phyloP scores from a whole-genome alignment of 139 green algal genomes.

The Axilococcus clingmanii region DNA sequence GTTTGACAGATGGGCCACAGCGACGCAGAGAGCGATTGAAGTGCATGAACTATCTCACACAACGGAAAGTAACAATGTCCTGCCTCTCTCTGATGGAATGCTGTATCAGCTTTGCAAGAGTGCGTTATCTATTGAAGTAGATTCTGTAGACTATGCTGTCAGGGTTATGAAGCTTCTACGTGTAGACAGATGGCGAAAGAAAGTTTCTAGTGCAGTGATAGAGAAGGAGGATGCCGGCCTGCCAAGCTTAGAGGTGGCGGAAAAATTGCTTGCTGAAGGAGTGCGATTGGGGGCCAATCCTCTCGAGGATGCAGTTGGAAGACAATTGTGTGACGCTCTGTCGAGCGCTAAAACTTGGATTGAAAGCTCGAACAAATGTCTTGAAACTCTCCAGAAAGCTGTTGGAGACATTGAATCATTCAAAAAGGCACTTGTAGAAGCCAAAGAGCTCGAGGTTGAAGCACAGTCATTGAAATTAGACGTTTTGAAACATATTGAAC shows the following conservation, averaged over 20 bases:
- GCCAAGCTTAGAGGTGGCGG: constrained; percentile 10
- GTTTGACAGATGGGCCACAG: constrained; percentile 36
- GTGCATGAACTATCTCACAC: constrained; percentile 17
- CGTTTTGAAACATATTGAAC: constrained; percentile 16
- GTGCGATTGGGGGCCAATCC: constrained; percentile 11
- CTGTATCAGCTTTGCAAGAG: constrained; percentile 30
- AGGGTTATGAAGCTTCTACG: constrained; percentile 26
- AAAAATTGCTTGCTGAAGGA: constrained; percentile 29
- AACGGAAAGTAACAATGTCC: not conserved
- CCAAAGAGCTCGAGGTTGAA: constrained; percentile 13
- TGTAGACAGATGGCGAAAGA: constrained; percentile 30
- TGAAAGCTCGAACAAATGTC: constrained; percentile 4
- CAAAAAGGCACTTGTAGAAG: not conserved
- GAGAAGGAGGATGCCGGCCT: not conserved
- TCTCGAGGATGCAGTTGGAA: constrained; percentile 10
- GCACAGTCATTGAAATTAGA: constrained; percentile 12
- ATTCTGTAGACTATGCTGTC: constrained; percentile 16
- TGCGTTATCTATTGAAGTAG: constrained; percentile 28
- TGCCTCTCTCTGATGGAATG: constrained; percentile 18
- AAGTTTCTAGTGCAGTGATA: constrained; percentile 10
- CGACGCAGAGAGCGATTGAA: constrained; percentile 23
- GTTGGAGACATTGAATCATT: not conserved
- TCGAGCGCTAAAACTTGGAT: constrained; percentile 17
- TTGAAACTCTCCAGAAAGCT: constrained; percentile 18
- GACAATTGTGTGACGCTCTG: constrained; percentile 5